Percentiles rank a stretch among this genome's conserved stretches.
These are phyloP conservation scores for Diplocarpon rosae DNA, from an alignment of 2,329 filamentous ascomycete genomes.

Conservation along the genomic window DNA sequence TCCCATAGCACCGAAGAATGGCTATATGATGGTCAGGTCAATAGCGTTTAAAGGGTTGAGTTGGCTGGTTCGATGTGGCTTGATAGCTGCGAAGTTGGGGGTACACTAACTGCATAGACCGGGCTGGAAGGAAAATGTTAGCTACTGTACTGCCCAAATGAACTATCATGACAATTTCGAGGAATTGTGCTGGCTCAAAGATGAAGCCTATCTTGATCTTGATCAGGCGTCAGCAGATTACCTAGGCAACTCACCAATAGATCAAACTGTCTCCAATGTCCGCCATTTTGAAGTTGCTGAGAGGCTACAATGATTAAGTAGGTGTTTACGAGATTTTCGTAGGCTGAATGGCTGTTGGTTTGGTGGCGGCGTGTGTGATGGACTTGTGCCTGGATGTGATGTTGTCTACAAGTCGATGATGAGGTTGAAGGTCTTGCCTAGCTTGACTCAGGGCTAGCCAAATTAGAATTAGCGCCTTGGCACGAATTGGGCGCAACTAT, in stretches of 20 bases:
- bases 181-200: neutral
- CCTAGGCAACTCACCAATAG: conserved; percentile 52
- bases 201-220: conserved; percentile 14
- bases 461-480: neutral
- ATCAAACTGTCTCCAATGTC: conserved; percentile 44
- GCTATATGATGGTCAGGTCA: conserved; percentile 32
- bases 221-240: conserved; percentile 13
- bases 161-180: neutral
- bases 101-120: conserved; percentile 90
- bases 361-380: conserved; percentile 17
- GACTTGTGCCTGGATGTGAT: conserved; percentile 14
- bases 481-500: too few relatives aligned
- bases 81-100: conserved; percentile 13
- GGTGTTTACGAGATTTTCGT: conserved; percentile 12
- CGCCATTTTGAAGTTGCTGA: conserved; percentile 51
- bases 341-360: conserved; percentile 19
- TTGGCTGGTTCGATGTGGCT: neutral
- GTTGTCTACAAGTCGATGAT: conserved; percentile 21
- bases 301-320: conserved; percentile 8
- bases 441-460: conserved; percentile 1
- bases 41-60: neutral
- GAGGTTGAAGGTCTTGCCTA: conserved; percentile 13
- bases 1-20: conserved; percentile 97
- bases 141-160: conserved; percentile 25
- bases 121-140: conserved; percentile 53